Evolutionary conservation across 2,329 filamentous ascomycete species (phyloP).

Genomic region (Nigrograna mackinnonii): DNA sequence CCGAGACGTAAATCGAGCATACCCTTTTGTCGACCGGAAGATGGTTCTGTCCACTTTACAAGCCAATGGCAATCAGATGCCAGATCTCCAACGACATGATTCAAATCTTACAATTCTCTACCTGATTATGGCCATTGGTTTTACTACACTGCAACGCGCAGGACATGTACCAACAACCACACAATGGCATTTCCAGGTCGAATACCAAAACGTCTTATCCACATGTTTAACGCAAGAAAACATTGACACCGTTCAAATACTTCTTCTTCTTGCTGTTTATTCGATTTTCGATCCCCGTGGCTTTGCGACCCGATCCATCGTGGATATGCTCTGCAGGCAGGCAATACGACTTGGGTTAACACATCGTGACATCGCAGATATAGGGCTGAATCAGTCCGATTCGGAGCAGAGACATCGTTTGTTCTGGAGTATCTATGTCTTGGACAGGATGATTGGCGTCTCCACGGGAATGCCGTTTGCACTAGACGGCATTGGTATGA

Average conservation of each 20-base stretch:
- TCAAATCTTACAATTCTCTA: background rate
- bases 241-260: background rate
- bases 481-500: too few relatives aligned
- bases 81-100: background rate
- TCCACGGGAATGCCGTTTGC: background rate
- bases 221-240: background rate
- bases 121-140: background rate
- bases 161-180: background rate
- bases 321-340: background rate
- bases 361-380: background rate
- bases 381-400: background rate
- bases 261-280: background rate
- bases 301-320: background rate
- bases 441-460: background rate
- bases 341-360: background rate
- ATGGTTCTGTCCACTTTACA: background rate
- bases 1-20: background rate
- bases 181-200: background rate
- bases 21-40: background rate
- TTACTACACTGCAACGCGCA: background rate
- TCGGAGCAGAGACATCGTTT: background rate
- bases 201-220: background rate
- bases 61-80: background rate
- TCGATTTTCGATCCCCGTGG: background rate
- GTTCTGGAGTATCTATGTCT: background rate